phyloP scores from a whole-genome alignment of 169 alveolate species.

The Cryptosporidium ryanae region DNA sequence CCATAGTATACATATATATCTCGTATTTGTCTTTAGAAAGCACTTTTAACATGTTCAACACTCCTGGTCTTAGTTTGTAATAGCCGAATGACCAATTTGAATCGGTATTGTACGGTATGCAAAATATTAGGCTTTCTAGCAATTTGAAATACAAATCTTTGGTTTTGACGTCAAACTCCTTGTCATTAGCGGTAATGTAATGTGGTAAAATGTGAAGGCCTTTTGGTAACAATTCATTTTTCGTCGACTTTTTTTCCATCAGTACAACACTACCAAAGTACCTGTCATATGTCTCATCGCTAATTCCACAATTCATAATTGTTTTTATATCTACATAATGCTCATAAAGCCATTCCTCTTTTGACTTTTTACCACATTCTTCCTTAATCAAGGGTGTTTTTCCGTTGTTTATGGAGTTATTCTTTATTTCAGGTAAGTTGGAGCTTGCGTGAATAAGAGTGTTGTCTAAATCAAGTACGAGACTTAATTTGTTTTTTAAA shows the following conservation, averaged over 20 bases:
- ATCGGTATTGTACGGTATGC: constrained; percentile 25
- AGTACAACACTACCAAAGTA: constrained; percentile 49
- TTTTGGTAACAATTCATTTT: constrained; percentile 33
- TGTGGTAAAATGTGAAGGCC: constrained; percentile 15
- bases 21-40: constrained; percentile 78
- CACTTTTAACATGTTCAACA: constrained; percentile 79
- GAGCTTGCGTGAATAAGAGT: constrained; percentile 85
- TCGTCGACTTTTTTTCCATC: background rate
- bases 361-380: background rate
- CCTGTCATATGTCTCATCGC: constrained; percentile 24
- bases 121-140: constrained; percentile 48
- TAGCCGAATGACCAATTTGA: constrained; percentile 61
- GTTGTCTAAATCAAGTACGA: constrained; percentile 85
- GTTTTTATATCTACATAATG: background rate
- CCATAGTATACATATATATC: constrained; percentile 86
- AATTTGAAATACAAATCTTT: constrained; percentile 12
- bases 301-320: constrained; percentile 16
- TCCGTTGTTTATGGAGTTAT: background rate
- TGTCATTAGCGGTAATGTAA: constrained; percentile 1
- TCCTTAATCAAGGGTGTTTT: background rate
- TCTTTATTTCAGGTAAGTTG: constrained; percentile 37
- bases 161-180: background rate
- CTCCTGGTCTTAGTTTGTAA: constrained; percentile 88
- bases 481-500: constrained; percentile 79
- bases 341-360: background rate